Base-by-base conservation (phyloP, 257 asterid genomes). In the Plantago elongata region DNA sequence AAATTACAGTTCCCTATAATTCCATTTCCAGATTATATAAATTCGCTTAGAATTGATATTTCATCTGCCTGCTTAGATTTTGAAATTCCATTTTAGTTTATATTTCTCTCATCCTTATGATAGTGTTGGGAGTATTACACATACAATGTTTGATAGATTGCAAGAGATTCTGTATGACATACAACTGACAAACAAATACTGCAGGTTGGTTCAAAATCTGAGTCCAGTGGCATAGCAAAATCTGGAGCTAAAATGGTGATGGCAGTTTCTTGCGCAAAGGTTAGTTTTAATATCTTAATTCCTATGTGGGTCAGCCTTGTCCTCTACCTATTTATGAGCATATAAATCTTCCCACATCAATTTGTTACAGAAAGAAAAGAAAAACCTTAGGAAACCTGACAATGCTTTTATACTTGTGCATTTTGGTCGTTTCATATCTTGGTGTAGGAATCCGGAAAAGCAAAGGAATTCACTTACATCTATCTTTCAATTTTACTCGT, bases 221-320 rank as follows among this genome's bases (percentile, higher is more conserved):
- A 92, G 86, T 94, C 97, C 72, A 84, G 68, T 75, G 99, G 99
- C 52, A 92, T 92, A 67, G 99, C 99, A 54, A 92, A 92, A 80
- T 75, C 99, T 74, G 99, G 99, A 69, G 99, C 99, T 66, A 92
- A 92, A 85, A 81, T 92, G 99, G 99, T 92, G 77, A 89, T 92
- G 99, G 97, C 99, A 64, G 99, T 89, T 78, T 89, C 99, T 71
- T 92, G 99, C 66, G 97, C 97, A 51, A 89, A 92, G 96, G 98
- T 90, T 67, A 47, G 72, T 57, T 50, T 69, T 29, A 16, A 44
- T 63, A 45, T 11, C 22, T 11, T 18, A 13, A 29, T 64, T 9
- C 5, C 11, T 30, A 14, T 11, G 44, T 40, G 27, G 27, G 27
- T 1, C 27, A 22, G 27, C 2, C 2, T 22, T n/a, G n/a, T n/a